These are phyloP conservation scores for Colletotrichum scovillei DNA, from an alignment of 2,329 filamentous ascomycete genomes.

Conservation along the genomic window DNA sequence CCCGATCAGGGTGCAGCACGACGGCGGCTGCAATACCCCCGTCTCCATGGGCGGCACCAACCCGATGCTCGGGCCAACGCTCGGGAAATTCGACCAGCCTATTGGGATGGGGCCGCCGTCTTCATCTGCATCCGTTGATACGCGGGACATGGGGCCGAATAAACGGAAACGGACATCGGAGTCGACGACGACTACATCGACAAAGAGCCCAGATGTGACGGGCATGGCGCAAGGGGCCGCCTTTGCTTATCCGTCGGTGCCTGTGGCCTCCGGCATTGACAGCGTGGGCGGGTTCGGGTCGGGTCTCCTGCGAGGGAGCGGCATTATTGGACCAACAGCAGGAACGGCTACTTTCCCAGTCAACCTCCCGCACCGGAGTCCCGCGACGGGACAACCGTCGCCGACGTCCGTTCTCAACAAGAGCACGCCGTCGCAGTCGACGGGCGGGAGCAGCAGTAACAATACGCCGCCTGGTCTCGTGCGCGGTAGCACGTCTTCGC, in stretches of 20 bases:
- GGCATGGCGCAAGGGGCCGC: neutral
- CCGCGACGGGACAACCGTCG: neutral
- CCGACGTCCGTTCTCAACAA: conserved; percentile 16
- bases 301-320: conserved; percentile 9
- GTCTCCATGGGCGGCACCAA: neutral
- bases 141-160: conserved; percentile 11
- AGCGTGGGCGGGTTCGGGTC: conserved; percentile 15
- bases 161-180: conserved; percentile 39
- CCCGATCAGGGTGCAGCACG: neutral
- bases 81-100: neutral
- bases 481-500: conserved; percentile 2
- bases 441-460: neutral
- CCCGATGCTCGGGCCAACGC: neutral
- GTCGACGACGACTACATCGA: neutral
- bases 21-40: neutral
- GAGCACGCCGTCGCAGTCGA: conserved; percentile 28
- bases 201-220: neutral
- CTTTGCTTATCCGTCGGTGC: neutral
- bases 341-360: neutral
- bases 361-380: conserved; percentile 28
- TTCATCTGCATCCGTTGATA: neutral
- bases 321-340: neutral
- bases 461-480: conserved; percentile 6
- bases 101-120: neutral
- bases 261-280: neutral